Conservation (phyloP, 805 yeast species). For the Candida lessepsii region DNA sequence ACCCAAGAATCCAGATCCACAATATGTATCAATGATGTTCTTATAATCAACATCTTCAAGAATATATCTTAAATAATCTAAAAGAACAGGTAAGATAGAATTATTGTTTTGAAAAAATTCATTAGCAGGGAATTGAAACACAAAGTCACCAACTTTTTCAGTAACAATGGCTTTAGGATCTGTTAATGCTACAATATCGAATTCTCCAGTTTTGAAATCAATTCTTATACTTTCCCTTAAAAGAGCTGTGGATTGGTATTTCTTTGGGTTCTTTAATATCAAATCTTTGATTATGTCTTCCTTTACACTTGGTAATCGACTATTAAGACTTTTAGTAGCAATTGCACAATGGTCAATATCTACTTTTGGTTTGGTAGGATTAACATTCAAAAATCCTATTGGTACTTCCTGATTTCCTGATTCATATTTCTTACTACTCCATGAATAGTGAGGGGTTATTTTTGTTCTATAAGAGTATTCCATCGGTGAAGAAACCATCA, state of each 20-base stretch:
- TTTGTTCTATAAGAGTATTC: constrained; percentile 41
- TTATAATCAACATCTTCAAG: constrained; percentile 17
- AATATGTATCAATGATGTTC: constrained; percentile 42
- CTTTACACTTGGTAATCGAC: constrained; percentile 19
- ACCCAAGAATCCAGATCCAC: constrained; percentile 48
- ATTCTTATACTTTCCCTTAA: constrained; percentile 35
- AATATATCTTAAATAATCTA: constrained; percentile 29
- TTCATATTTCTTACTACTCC: constrained; percentile 15
- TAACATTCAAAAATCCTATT: constrained; percentile 32
- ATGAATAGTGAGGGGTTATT: constrained; percentile 38
- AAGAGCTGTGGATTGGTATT: constrained; percentile 17
- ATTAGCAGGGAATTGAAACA: constrained; percentile 38
- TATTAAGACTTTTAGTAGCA: constrained; percentile 32
- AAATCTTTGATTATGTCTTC: constrained; percentile 10
- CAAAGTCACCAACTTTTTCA: constrained; percentile 32
- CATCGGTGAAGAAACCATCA: constrained; percentile 34
- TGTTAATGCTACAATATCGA: constrained; percentile 23
- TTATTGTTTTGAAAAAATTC: constrained; percentile 43
- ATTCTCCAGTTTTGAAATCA: constrained; percentile 31
- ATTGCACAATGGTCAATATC: constrained; percentile 40
- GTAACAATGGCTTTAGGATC: constrained; percentile 30
- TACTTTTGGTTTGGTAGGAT: constrained; percentile 22
- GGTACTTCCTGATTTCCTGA: neutral
- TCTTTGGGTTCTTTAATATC: constrained; percentile 1
- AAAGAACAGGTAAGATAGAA: constrained; percentile 33